phyloP scores from a whole-genome alignment of 805 yeast genomes.

The Metschnikowia rubicola region DNA sequence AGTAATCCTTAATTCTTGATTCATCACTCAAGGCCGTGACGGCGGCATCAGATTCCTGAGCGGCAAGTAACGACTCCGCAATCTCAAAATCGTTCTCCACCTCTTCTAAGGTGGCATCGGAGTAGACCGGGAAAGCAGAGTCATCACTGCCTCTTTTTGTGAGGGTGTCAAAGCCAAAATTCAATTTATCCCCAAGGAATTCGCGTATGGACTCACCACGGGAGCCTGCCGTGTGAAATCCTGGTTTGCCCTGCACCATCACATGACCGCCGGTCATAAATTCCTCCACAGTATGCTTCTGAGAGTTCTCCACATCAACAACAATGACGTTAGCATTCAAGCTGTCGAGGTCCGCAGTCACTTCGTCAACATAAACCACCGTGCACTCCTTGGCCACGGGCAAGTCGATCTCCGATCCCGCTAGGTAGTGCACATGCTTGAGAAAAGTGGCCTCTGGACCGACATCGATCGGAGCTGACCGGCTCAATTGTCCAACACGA shows the following conservation, averaged over 20 bases:
- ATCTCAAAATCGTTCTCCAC: conserved; percentile 31
- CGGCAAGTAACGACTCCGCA: conserved; percentile 31
- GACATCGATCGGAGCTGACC: conserved; percentile 1
- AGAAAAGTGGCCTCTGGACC: conserved; percentile 6
- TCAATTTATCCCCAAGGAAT: conserved; percentile 24
- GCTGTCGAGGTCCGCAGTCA: conserved; percentile 1
- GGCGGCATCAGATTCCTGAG: conserved; percentile 23
- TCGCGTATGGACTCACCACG: conserved; percentile 22
- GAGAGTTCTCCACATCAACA: conserved; percentile 25
- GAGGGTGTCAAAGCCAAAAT: conserved; percentile 19
- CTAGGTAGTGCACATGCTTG: conserved; percentile 16
- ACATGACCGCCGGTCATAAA: conserved; percentile 14
- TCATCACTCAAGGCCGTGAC: conserved; percentile 22
- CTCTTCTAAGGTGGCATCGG: conserved; percentile 9
- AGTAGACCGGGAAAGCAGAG: conserved; percentile 1
- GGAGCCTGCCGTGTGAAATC: conserved; percentile 22
- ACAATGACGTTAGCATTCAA: conserved; percentile 16
- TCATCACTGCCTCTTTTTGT: conserved; percentile 19
- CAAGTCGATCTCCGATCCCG: conserved; percentile 15
- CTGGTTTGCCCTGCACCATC: conserved; percentile 32
- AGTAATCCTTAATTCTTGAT: neutral
- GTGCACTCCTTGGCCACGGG: conserved; percentile 11
- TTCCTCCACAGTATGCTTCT: conserved; percentile 19
- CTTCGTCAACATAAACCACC: conserved; percentile 9
- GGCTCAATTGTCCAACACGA: conserved; percentile 23